Conservation (phyloP, 306 rosid genomes). For the Casuarina equisetifolia region DNA sequence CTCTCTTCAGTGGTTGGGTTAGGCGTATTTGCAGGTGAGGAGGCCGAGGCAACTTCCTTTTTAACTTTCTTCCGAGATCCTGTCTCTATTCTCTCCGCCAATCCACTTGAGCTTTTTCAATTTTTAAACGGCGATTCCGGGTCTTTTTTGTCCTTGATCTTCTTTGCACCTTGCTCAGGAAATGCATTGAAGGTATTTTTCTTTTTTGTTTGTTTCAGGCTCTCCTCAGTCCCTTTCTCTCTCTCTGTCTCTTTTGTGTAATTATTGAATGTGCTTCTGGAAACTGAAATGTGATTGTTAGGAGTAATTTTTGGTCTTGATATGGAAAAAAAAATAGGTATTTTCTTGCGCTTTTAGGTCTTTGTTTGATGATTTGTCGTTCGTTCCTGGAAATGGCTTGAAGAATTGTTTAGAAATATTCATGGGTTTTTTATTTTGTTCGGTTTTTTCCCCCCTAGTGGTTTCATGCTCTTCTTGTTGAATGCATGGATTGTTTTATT, state of each 20-base stretch:
- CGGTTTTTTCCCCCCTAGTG: not conserved
- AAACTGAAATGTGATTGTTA: constrained; percentile 22
- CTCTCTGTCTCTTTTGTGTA: constrained; percentile 5
- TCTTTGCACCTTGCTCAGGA: constrained; percentile 25
- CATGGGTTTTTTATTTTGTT: constrained; percentile 14
- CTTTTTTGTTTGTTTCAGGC: constrained; percentile 26
- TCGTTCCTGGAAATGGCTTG: constrained; percentile 18
- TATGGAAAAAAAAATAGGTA: constrained; percentile 17
- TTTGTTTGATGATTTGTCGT: constrained; percentile 15
- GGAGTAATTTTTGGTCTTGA: constrained; percentile 34
- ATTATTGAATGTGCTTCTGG: constrained; percentile 26
- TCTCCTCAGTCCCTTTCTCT: constrained; percentile 12
- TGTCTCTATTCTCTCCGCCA: not conserved
- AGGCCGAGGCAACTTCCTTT: constrained; percentile 17
- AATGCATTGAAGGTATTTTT: constrained; percentile 29
- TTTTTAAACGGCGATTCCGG: constrained; percentile 39
- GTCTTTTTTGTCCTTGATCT: constrained; percentile 8
- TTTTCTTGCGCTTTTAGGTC: constrained; percentile 3
- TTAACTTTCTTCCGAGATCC: not conserved
- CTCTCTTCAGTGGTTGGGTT: constrained; percentile 12
- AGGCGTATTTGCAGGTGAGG: constrained; percentile 15
- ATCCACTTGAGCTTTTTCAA: constrained; percentile 16
- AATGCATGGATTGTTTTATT: constrained; percentile 45
- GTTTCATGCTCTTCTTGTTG: constrained; percentile 20
- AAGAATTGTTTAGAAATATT: constrained; percentile 11